Percentiles rank a stretch among this genome's conserved stretches.
Evolutionary conservation across 257 asterid species (phyloP).

Genomic region (Capsicum baccatum): DNA sequence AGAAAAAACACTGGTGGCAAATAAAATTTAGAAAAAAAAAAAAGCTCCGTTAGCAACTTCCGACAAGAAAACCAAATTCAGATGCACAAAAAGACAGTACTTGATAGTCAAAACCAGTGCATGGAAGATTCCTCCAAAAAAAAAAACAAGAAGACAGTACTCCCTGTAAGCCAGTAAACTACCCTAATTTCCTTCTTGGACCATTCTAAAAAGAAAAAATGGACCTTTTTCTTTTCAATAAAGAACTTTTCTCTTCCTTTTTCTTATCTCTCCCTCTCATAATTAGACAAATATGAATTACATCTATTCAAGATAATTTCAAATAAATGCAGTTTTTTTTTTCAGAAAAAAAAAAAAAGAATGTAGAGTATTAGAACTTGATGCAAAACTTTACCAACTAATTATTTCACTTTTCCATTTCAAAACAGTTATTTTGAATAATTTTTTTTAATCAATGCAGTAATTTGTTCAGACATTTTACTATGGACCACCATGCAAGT

Average conservation of each 20-base stretch:
- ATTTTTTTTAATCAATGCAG: neutral
- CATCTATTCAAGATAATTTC: neutral
- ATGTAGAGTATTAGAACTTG: neutral
- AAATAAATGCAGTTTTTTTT: neutral
- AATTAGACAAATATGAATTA: neutral
- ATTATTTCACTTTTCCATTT: slow-evolving; percentile 14
- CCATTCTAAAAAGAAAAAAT: neutral
- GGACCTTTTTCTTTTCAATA: neutral
- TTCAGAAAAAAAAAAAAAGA: neutral
- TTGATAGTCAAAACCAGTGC: neutral
- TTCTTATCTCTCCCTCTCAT: neutral
- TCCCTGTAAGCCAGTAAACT: neutral
- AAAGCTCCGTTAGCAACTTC: slow-evolving; percentile 7
- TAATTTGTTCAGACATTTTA: neutral
- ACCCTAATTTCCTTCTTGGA: slow-evolving; percentile 16
- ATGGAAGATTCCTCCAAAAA: slow-evolving; percentile 1
- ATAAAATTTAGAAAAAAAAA: neutral
- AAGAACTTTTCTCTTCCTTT: neutral
- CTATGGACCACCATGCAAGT: neutral
- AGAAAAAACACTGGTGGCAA: slow-evolving; percentile 15
- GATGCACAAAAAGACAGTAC: slow-evolving; percentile 7
- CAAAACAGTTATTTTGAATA: slow-evolving; percentile 5
- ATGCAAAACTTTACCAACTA: neutral
- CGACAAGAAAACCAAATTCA: slow-evolving; percentile 22
- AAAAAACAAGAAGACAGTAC: neutral